Evolutionary conservation across 345 rosid species (phyloP).

Genomic region (Microcos paniculata): DNA sequence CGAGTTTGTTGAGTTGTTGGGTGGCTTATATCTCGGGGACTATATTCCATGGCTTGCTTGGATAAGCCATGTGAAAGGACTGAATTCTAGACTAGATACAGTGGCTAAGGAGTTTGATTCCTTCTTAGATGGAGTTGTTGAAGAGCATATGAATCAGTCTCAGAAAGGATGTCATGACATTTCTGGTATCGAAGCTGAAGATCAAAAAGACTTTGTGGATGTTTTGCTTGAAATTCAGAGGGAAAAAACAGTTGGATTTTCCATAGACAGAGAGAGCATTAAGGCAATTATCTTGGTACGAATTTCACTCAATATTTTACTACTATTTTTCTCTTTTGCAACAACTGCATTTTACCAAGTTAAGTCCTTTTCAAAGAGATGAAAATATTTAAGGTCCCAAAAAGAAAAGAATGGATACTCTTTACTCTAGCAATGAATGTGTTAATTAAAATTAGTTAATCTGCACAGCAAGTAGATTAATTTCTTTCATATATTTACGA

Average conservation of each 20-base stretch:
- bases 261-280: background rate
- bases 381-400: no score
- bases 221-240: background rate
- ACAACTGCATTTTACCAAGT: no score
- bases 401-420: no score
- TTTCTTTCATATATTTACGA: no score
- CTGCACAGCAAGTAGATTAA: no score
- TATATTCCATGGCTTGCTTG: constrained; percentile 58
- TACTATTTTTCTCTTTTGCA: no score
- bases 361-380: no score
- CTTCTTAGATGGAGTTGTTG: constrained; percentile 29
- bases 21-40: constrained; percentile 39
- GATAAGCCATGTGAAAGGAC: constrained; percentile 36
- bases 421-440: no score
- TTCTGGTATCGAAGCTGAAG: background rate
- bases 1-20: constrained; percentile 32
- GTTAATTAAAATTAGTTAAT: no score
- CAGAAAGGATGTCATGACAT: background rate
- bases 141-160: background rate
- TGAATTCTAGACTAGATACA: constrained; percentile 17
- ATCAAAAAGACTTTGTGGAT: no score
- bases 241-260: background rate
- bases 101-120: constrained; percentile 30
- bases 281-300: no score
- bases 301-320: no score